Evolutionary conservation across 306 rosid genomes (phyloP), one percentile per base, ranked within the genome.

Genomic region (Vigna nakashimae): DNA sequence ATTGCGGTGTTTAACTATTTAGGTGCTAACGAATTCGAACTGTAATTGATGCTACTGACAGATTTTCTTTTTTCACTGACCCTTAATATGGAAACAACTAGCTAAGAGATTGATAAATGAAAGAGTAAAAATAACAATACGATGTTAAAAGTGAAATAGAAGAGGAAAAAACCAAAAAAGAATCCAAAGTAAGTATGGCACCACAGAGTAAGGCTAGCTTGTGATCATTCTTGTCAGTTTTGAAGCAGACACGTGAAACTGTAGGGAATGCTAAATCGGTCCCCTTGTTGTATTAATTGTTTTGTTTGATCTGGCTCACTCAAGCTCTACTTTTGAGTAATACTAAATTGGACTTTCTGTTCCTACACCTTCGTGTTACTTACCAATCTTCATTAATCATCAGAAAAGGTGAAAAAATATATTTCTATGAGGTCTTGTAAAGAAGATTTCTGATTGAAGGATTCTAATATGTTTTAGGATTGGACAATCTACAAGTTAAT

Each of bases 141-240:
- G 14, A 0, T 48, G 26, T 32, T 32, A 14, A 55, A 55, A 20
- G 14, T 53, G 3, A 55, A 50, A 62, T 34, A 15, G 45, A 7
- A 50, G 18, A 7, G 34, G 24, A 69, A 69, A 4, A 38, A 8
- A 46, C 34, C 32, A 40, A 18, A 26, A 18, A 43, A 2, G 5
- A 66, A 1, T 42, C 53, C 34, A 43, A 11, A 66, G 18, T 66
- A 51, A 3, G 57, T 40, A 42, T 28, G 46, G 80, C 66, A 45
- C 32, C 65, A 38, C 51, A 70, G 76, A 9, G 34, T 74, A 8
- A 60, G 73, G 13, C 69, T 18, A 6, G 22, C 88, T 72, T 84
- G 91, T 86, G 91, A 84, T 20, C 43, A 36, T 6, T 32, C 51
- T 56, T 64, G 79, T 72, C 73, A 30, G 38, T 40, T 65, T 65